A percentile compares a stretch with the other conserved stretches of the same genome.
Conservation (phyloP, 495 filamentous ascomycete species). For the Xylaria castorea region DNA sequence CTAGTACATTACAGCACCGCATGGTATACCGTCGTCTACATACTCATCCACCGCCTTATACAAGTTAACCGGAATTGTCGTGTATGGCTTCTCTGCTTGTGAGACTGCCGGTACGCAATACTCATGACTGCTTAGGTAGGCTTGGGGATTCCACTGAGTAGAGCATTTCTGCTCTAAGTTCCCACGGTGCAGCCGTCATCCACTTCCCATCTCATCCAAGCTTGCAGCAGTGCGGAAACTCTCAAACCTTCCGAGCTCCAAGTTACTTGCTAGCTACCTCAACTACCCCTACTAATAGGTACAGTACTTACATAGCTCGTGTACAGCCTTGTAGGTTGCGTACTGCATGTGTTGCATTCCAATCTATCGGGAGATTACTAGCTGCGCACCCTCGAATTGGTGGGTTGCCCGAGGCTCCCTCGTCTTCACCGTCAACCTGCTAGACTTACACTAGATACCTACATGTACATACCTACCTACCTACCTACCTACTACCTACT, state of each 20-base stretch:
- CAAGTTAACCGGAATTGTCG: neutral
- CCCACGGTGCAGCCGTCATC: neutral
- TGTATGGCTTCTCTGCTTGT: constrained; percentile 2
- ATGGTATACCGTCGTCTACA: neutral
- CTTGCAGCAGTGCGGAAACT: neutral
- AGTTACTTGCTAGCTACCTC: neutral
- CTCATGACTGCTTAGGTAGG: neutral
- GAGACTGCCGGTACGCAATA: neutral
- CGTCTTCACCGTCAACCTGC: neutral
- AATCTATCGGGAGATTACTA: constrained; percentile 1
- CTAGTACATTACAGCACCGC: too few relatives aligned
- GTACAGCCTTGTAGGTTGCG: constrained; percentile 2
- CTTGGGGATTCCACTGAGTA: neutral
- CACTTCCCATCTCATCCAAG: neutral
- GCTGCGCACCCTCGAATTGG: neutral
- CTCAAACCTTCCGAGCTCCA: neutral
- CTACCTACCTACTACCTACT: neutral
- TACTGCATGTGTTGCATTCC: constrained; percentile 17
- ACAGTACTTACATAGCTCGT: neutral
- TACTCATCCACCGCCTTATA: neutral
- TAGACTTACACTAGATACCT: too few relatives aligned
- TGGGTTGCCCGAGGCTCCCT: neutral
- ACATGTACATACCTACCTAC: neutral
- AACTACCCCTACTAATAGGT: neutral
- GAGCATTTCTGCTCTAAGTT: neutral